Evolutionary conservation across 2,329 filamentous ascomycete species (phyloP), one percentile per base, ranked within the genome.

Genomic region (Seiridium unicorne): DNA sequence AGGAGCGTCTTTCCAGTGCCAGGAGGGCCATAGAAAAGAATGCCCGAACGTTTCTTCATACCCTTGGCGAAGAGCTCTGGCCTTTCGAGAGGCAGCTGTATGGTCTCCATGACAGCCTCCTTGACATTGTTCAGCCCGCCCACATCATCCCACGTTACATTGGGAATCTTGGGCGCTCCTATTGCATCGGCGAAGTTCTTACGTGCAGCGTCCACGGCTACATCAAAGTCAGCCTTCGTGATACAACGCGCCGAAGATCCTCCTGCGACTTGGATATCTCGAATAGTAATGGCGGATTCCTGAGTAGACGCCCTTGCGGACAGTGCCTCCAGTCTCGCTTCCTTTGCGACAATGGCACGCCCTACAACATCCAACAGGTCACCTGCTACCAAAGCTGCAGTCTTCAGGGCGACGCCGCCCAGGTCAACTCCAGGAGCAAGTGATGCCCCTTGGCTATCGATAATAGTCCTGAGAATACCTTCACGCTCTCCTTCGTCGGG

Each of bases 121-220:
- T 98, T 98, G 73, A 98, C 93, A 68, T 97, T 93, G 36, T 90
- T 88, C 38, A 98, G 82, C 55, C 95, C 94, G 74, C 94, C 94
- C 26, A 99, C 94, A 73, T 99, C 94, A 66, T 94, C 90, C 94
- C 94, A 99, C 31, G 89, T 89, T 5, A 99, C 95, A 64, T 97
- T 97, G 5, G 94, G 95, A 63, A 98, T 98, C 82, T 98, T 98
- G 2, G 95, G 95, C 4, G 95, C 95, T 32, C 95, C 95, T 64
- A 99, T 99, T 0, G 94, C 90, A 73, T 98, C 95, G 5, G 95
- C 94, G 73, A 99, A 99, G 76, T 97, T 98, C 82, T 97, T 97
- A 58, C 95, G 88, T 1, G 95, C 95, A 5, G 93, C 92, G 61
- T 98, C 94, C 3, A 99, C 94, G 0, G 95, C 95, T n/a, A 89